Evolutionary conservation across 2,329 filamentous ascomycete genomes (phyloP), one percentile per base, ranked within the genome.

Genomic region (Plenodomus biglobosus): DNA sequence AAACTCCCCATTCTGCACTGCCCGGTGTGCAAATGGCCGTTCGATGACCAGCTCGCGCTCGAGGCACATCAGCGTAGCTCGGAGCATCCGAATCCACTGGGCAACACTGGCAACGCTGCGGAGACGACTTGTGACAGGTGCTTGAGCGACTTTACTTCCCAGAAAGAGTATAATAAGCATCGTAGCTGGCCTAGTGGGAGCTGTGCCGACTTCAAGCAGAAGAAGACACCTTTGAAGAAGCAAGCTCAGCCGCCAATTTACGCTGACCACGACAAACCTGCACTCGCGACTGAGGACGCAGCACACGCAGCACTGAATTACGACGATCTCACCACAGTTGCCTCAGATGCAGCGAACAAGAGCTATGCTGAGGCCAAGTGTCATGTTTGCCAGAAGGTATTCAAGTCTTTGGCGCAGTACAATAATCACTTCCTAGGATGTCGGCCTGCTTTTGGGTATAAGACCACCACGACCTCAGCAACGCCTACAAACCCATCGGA

Each of bases 361-460:
- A n/a, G n/a, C n/a, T n/a, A n/a, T n/a, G n/a, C n/a, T n/a, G n/a
- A n/a, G n/a, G n/a, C n/a, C 22, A 68, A 65, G 41, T 21, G 41
- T 3, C 41, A 42, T 32, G 11, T 32, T 7, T 69, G 65, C 44
- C 59, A 58, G 24, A 54, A 48, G n/a, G n/a, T 10, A 0, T 69
- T 65, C 38, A 13, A 16, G 1, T 64, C 56, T 10, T 10, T 40
- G 38, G 52, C 46, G 8, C 13, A 30, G 6, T 64, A 50, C 39
- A 47, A 53, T 27, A 43, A 47, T n/a, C 65, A 68, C 36, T 35
- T 52, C 8, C 46, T 70, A n/a, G 42, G 52, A n/a, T 70, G 66
- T 36, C 27, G 27, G 15, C 39, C 46, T 19, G 15, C 27, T 10
- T 11, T 48, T 18, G 21, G n/a, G 8, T 30, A n/a, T 38, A 15